Base-by-base conservation (phyloP, 2,329 filamentous ascomycete genomes). In the Diaporthe citrichinensis region DNA sequence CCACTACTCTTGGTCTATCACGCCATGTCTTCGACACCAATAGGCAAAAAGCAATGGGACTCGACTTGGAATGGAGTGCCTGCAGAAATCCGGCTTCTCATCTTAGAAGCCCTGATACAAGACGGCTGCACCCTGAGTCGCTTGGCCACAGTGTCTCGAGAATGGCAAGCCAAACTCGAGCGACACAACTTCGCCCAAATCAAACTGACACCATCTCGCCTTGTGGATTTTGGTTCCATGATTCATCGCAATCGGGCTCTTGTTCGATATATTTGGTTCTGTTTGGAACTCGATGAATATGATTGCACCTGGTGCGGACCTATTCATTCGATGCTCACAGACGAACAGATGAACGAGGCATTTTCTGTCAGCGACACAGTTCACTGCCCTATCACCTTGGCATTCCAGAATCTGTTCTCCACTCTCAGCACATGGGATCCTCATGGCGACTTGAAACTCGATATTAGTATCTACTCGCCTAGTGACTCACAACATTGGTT, bases 401-500 rank as follows among this genome's bases (percentile, higher is more conserved):
- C 71, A 72, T 78, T 81, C 44, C 71, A 62, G 36, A 46, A 74
- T 58, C 71, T 83, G 69, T 82, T 82, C 58, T 80, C 76, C 34
- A 76, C 69, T 76, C 80, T 82, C 72, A 80, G 79, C 76, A 78
- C 78, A 77, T 82, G 80, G 80, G 78, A 80, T n/a, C 74, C 67
- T 62, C 41, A 77, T 44, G 73, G 73, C 73, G 72, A 81, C 44
- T 78, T 83, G 74, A 76, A 65, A 34, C 81, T 83, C 49, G 82
- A 83, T 74, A 82, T 82, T 23, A 81, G 80, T 71, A 78, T 83
- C 72, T 78, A 81, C 74, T 82, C 81, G 65, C 79, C 79, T 39
- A 80, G 80, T 75, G 80, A 83, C 77, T 79, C 78, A 14, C n/a
- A 82, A 72, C 79, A 82, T 78, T 82, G 78, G 79, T 82, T 82